phyloP scores from a whole-genome alignment of 768 basidiomycete genomes.

The Crepidotus variabilis region DNA sequence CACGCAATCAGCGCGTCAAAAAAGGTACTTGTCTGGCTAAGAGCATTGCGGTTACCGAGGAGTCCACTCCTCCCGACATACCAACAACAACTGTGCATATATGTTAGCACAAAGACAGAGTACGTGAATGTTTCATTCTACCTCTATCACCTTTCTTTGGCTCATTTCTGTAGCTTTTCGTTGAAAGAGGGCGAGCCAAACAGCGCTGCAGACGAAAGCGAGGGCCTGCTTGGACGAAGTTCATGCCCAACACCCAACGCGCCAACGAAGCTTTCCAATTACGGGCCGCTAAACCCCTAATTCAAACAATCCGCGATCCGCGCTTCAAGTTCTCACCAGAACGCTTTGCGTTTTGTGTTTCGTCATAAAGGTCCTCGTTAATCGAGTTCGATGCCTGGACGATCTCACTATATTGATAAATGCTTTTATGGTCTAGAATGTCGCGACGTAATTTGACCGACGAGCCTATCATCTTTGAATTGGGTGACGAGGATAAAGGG shows the following conservation, averaged over 20 bases:
- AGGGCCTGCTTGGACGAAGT: not conserved
- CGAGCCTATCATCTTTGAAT: too few relatives aligned
- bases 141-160: constrained; percentile 11
- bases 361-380: too few relatives aligned
- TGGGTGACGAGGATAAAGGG: too few relatives aligned
- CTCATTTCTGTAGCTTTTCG: constrained; percentile 1
- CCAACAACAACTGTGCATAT: constrained; percentile 69
- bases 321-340: too few relatives aligned
- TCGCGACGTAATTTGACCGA: too few relatives aligned
- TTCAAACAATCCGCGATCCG: too few relatives aligned
- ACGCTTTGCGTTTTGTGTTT: too few relatives aligned
- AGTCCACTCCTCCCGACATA: constrained; percentile 96
- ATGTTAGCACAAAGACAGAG: not conserved
- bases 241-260: not conserved
- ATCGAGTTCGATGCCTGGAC: too few relatives aligned
- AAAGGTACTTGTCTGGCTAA: constrained; percentile 58
- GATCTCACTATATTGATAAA: too few relatives aligned
- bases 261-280: not conserved
- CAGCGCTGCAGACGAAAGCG: not conserved
- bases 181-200: constrained; percentile 1
- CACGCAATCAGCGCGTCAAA: not conserved
- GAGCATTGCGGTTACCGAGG: constrained; percentile 80
- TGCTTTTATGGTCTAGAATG: too few relatives aligned
- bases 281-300: not conserved
- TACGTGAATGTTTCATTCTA: not conserved